Percentiles rank a stretch among this genome's conserved stretches.
Conservation (phyloP, 148 eudicot species). For the Vaccinium corymbosum region DNA sequence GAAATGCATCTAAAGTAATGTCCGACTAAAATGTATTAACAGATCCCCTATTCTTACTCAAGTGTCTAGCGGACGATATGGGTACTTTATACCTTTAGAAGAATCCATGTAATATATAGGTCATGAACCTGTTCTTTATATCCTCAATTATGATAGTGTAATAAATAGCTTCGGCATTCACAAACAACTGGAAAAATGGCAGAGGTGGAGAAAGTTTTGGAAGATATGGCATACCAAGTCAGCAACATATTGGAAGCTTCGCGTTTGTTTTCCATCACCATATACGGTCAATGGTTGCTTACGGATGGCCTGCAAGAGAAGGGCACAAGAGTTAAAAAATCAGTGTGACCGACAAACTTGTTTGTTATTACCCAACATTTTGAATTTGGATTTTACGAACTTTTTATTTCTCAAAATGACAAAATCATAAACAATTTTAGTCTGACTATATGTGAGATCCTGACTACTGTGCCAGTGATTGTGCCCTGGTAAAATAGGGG, state of each 20-base stretch:
- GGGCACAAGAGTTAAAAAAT: conserved; percentile 8
- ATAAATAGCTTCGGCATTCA: background rate
- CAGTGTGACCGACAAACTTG: background rate
- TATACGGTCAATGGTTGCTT: conserved; percentile 86
- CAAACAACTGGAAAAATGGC: background rate
- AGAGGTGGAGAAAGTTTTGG: background rate
- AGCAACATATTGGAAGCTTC: conserved; percentile 88
- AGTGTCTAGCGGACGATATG: too few species aligned
- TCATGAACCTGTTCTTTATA: background rate
- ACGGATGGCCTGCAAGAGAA: conserved; percentile 65
- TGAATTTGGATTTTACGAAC: background rate
- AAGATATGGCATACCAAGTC: conserved; percentile 59
- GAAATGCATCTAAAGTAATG: too few species aligned
- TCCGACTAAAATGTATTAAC: too few species aligned
- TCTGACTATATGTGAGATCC: background rate
- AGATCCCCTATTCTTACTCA: too few species aligned
- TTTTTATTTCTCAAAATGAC: background rate
- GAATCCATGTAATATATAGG: background rate
- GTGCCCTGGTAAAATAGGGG: background rate
- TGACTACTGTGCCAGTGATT: background rate
- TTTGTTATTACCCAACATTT: background rate
- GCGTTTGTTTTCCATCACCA: conserved; percentile 86
- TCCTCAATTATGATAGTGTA: background rate
- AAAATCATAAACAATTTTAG: conserved; percentile 8
- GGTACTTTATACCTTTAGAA: too few species aligned